Evolutionary conservation across 1,284 basidiomycete species (phyloP).

Genomic region (Ceratobasidium sp.): DNA sequence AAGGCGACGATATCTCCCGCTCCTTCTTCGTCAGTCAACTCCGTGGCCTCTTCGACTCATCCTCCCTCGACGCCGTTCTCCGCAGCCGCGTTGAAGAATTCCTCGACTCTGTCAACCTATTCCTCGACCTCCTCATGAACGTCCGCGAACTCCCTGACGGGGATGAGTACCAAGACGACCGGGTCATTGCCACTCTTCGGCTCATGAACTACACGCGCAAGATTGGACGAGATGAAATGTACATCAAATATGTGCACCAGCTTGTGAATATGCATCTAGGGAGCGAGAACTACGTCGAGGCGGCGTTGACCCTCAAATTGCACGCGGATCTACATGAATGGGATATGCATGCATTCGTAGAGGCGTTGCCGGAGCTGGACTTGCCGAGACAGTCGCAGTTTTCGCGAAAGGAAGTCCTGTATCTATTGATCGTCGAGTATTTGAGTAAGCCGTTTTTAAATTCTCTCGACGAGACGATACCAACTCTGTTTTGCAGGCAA

Average conservation of each 20-base stretch:
- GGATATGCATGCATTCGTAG: slow-evolving; percentile 83
- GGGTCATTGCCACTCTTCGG: slow-evolving; percentile 91
- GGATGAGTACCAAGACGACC: slow-evolving; percentile 94
- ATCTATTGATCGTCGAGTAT: slow-evolving; percentile 87
- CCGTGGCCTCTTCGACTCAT: slow-evolving; percentile 86
- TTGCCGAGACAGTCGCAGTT: slow-evolving; percentile 95
- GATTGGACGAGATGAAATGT: slow-evolving; percentile 89
- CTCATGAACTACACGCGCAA: slow-evolving; percentile 92
- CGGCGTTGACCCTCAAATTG: slow-evolving; percentile 90
- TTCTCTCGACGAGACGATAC: not conserved
- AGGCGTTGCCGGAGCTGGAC: slow-evolving; percentile 87
- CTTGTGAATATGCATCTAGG: slow-evolving; percentile 91
- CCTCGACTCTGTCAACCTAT: slow-evolving; percentile 91
- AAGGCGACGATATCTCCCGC: slow-evolving; percentile 90
- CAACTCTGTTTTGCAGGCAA: slow-evolving; percentile 69
- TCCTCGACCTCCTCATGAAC: slow-evolving; percentile 92
- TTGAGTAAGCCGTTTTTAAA: slow-evolving; percentile 67
- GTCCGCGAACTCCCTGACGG: slow-evolving; percentile 94
- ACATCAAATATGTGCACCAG: slow-evolving; percentile 95
- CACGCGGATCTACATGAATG: slow-evolving; percentile 96
- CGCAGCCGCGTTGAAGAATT: slow-evolving; percentile 84
- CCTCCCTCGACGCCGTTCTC: slow-evolving; percentile 83
- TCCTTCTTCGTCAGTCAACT: slow-evolving; percentile 96
- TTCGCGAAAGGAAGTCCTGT: slow-evolving; percentile 92
- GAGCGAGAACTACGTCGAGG: slow-evolving; percentile 91